Conservation (phyloP, 371 early-diverging fungal genomes). For the Mortierella sp. region DNA sequence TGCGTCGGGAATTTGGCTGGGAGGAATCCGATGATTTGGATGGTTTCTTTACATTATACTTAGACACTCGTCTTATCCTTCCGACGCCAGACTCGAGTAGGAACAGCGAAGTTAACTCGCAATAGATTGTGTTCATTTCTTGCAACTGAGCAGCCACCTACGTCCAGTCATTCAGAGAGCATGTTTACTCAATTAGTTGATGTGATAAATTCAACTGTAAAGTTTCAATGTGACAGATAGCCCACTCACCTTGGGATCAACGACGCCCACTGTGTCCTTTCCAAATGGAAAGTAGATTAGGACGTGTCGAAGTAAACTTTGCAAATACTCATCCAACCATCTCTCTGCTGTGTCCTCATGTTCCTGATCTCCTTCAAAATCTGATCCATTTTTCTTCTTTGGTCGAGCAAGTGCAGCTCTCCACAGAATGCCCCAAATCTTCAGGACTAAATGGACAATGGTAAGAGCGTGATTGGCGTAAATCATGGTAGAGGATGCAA, state of each 20-base stretch:
- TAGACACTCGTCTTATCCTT: conserved; percentile 27
- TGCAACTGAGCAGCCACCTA: conserved; percentile 68
- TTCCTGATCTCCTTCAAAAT: conserved; percentile 27
- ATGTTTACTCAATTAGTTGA: neutral
- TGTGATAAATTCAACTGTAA: too few species aligned
- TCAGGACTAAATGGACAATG: conserved; percentile 63
- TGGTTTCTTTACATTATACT: conserved; percentile 19
- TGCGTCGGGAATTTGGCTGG: conserved; percentile 5
- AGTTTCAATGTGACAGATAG: neutral
- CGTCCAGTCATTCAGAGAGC: neutral
- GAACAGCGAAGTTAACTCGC: conserved; percentile 76
- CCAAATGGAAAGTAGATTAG: conserved; percentile 83
- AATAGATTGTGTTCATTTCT: conserved; percentile 78
- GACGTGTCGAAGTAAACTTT: conserved; percentile 72
- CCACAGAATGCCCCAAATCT: conserved; percentile 75
- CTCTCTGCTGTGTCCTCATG: conserved; percentile 29
- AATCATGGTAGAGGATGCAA: conserved; percentile 54
- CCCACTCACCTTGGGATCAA: conserved; percentile 62
- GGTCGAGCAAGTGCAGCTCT: conserved; percentile 63
- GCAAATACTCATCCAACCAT: conserved; percentile 64
- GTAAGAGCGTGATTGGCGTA: conserved; percentile 63
- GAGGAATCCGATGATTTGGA: neutral
- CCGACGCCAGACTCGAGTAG: conserved; percentile 60
- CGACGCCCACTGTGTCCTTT: conserved; percentile 61
- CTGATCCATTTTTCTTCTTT: conserved; percentile 18